These are phyloP conservation scores for Omphalotus olearius DNA, from an alignment of 1,284 basidiomycete species.

Conservation along the genomic window DNA sequence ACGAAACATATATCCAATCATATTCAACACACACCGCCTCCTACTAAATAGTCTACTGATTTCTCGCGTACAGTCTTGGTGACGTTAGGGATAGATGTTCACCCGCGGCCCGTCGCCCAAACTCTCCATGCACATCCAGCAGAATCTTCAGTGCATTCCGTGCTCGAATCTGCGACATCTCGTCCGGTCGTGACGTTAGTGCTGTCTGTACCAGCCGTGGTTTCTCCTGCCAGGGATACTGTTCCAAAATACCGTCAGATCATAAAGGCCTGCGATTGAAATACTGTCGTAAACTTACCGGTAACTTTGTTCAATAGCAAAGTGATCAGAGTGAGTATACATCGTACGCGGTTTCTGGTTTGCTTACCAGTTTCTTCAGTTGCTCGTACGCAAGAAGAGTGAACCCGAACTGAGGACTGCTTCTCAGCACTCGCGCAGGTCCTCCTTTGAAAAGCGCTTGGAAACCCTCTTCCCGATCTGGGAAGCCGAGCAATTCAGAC, in stretches of 20 bases:
- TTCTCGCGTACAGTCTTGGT: conserved; percentile 20
- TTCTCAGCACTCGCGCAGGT: conserved; percentile 84
- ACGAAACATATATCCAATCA: not conserved
- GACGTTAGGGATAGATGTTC: conserved; percentile 32
- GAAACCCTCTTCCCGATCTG: conserved; percentile 85
- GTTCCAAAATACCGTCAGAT: conserved; percentile 16
- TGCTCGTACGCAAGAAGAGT: conserved; percentile 89
- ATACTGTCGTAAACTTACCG: conserved; percentile 48
- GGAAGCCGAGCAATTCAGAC: conserved; percentile 13
- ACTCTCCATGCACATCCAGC: conserved; percentile 81
- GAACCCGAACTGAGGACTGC: conserved; percentile 88
- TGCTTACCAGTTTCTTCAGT: conserved; percentile 62
- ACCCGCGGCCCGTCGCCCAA: conserved; percentile 53
- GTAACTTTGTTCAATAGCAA: conserved; percentile 37
- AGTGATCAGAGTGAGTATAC: not conserved
- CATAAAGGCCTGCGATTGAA: conserved; percentile 11
- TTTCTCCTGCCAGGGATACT: conserved; percentile 78
- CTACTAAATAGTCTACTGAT: conserved; percentile 11
- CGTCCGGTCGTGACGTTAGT: conserved; percentile 70
- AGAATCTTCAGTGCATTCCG: conserved; percentile 91
- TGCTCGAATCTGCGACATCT: conserved; percentile 84
- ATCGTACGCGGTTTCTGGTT: not conserved
- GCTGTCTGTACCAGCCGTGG: conserved; percentile 63
- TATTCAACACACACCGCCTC: not conserved
- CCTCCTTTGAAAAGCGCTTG: conserved; percentile 95